phyloP scores from a whole-genome alignment of 371 early-diverging fungal species.

The Smittium culicis region DNA sequence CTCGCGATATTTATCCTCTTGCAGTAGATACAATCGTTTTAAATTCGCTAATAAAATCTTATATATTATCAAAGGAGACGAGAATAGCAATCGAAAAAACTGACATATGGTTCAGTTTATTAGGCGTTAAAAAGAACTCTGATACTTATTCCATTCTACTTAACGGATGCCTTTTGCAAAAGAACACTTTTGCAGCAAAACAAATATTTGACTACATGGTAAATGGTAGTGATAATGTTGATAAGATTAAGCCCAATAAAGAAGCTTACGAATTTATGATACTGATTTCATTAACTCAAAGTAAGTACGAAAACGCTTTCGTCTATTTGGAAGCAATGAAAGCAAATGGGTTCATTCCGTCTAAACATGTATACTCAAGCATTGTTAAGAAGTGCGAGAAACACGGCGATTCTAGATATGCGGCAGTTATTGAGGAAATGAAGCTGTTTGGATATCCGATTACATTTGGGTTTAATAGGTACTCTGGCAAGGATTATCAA shows the following conservation, averaged over 20 bases:
- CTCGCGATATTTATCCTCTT: conserved; percentile 26
- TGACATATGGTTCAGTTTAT: conserved; percentile 32
- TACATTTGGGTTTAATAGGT: not conserved
- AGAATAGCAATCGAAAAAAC: conserved; percentile 40
- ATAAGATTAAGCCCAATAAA: conserved; percentile 34
- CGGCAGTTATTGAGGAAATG: conserved; percentile 57
- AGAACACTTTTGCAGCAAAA: conserved; percentile 41
- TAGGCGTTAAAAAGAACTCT: conserved; percentile 37
- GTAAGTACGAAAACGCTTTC: conserved; percentile 60
- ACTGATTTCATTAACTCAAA: conserved; percentile 33
- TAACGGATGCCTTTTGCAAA: conserved; percentile 37
- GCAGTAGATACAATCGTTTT: conserved; percentile 43
- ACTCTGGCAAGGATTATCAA: not conserved
- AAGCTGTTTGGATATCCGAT: conserved; percentile 43
- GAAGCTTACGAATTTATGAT: conserved; percentile 48
- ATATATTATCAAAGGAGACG: conserved; percentile 36
- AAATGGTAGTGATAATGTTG: too few species aligned
- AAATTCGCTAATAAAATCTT: conserved; percentile 44
- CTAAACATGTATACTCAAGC: conserved; percentile 35
- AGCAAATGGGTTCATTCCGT: conserved; percentile 47
- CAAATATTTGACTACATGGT: conserved; percentile 35
- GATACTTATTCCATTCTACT: conserved; percentile 50
- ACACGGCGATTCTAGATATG: conserved; percentile 50
- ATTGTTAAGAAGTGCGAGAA: conserved; percentile 45
- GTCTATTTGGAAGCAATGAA: conserved; percentile 63